Evolutionary conservation across 176 grass and related monocot genomes (phyloP).

Genomic region (Zizania latifolia): DNA sequence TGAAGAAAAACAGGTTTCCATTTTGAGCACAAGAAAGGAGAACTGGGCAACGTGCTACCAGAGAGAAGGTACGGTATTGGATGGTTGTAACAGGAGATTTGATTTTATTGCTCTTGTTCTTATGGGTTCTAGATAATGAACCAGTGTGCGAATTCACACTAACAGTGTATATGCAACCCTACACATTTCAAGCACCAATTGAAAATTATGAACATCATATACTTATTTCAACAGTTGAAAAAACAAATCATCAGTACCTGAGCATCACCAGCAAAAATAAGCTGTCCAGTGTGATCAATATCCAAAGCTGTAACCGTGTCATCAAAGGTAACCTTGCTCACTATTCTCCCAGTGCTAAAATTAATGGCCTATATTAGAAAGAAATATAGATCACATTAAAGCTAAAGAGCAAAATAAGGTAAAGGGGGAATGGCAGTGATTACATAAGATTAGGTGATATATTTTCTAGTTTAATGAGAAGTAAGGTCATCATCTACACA

Average conservation of each 20-base stretch:
- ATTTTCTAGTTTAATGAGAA: not conserved
- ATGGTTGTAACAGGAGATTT: conserved; percentile 76
- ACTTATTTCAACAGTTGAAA: not conserved
- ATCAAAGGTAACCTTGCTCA: conserved; percentile 88
- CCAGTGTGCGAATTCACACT: conserved; percentile 85
- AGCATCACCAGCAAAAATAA: conserved; percentile 87
- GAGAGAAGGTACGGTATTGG: conserved; percentile 85
- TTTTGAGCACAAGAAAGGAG: conserved; percentile 92
- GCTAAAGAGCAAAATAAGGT: not conserved
- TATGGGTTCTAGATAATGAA: conserved; percentile 74
- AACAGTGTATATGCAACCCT: conserved; percentile 82
- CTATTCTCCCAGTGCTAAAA: conserved; percentile 94
- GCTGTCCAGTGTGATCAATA: conserved; percentile 87
- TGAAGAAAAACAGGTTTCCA: conserved; percentile 91
- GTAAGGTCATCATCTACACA: not conserved
- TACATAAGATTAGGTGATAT: conserved; percentile 18
- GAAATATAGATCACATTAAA: conserved; percentile 22
- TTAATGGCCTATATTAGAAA: conserved; percentile 69
- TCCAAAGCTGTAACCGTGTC: conserved; percentile 88
- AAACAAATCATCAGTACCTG: conserved; percentile 56
- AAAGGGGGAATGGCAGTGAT: not conserved
- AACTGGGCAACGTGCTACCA: conserved; percentile 75
- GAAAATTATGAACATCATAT: conserved; percentile 12
- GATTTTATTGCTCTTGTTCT: conserved; percentile 70
- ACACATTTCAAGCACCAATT: conserved; percentile 30